phyloP scores from a whole-genome alignment of 495 filamentous ascomycete species.

The Podospora pseudoanserina region DNA sequence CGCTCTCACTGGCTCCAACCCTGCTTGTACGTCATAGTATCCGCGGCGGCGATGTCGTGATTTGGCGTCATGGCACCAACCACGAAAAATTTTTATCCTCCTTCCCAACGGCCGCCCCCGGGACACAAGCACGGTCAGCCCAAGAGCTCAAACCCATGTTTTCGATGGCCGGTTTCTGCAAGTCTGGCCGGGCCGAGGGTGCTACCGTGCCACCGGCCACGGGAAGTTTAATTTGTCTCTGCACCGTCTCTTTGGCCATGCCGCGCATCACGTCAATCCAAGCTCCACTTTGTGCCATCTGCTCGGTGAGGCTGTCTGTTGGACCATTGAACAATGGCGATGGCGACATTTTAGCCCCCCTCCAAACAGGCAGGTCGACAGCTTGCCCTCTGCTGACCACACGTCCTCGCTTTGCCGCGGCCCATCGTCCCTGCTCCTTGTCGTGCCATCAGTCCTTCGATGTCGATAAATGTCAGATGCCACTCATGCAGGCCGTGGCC shows the following conservation, averaged over 20 bases:
- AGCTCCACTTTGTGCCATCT: neutral
- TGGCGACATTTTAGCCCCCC: neutral
- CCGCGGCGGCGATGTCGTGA: slow-evolving; percentile 14
- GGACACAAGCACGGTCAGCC: no score
- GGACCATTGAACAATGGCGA: neutral
- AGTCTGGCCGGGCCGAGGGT: neutral
- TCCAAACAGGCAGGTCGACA: neutral
- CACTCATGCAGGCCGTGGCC: neutral
- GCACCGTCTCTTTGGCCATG: neutral
- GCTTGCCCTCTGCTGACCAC: neutral
- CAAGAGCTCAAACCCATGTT: neutral
- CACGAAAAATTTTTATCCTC: slow-evolving; percentile 6
- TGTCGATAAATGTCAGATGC: neutral
- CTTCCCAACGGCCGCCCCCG: neutral
- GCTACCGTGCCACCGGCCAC: neutral
- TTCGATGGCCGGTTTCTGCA: neutral
- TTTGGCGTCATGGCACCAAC: slow-evolving; percentile 16
- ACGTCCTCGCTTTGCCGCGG: neutral
- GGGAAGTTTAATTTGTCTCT: neutral
- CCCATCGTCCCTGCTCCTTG: neutral
- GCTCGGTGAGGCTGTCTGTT: neutral
- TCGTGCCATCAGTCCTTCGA: neutral
- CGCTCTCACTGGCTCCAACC: slow-evolving; percentile 4
- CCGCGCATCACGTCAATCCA: neutral
- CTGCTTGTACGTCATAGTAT: slow-evolving; percentile 9